These are phyloP conservation scores for Mayamaea pseudoterrestris DNA, from an alignment of 108 stramenopile genomes.

Conservation along the genomic window DNA sequence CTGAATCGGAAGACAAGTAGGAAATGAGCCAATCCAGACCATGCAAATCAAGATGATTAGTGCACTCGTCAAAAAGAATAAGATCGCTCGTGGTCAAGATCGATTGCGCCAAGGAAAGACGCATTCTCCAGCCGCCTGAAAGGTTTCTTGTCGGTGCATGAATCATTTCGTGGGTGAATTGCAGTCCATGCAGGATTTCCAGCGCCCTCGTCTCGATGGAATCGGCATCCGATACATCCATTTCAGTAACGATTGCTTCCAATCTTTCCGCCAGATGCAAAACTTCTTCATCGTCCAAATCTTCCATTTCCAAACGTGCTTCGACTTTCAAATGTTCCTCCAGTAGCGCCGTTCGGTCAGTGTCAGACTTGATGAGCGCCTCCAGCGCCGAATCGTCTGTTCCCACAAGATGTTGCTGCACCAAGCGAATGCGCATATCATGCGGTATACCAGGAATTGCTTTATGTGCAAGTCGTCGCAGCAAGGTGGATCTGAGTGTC, in stretches of 20 bases:
- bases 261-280: constrained; percentile 39
- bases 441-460: constrained; percentile 74
- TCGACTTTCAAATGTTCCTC: constrained; percentile 49
- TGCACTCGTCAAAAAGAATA: constrained; percentile 85
- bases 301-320: constrained; percentile 30
- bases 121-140: constrained; percentile 93
- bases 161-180: constrained; percentile 48
- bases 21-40: constrained; percentile 75
- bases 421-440: constrained; percentile 51
- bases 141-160: constrained; percentile 52
- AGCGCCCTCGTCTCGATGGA: constrained; percentile 46
- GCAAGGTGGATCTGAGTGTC: too few relatives aligned
- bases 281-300: constrained; percentile 34
- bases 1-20: constrained; percentile 45
- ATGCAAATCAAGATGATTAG: constrained; percentile 88
- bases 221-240: constrained; percentile 62
- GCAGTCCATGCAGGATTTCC: constrained; percentile 43
- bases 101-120: constrained; percentile 76
- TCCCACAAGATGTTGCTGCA: constrained; percentile 80
- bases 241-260: constrained; percentile 46
- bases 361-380: constrained; percentile 53
- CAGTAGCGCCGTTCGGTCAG: constrained; percentile 36
- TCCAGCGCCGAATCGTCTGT: constrained; percentile 54
- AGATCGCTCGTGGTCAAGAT: constrained; percentile 58
- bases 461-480: constrained; percentile 51